Percentiles rank a stretch among this genome's conserved stretches.
Conservation (phyloP, 2,329 filamentous ascomycete species). For the Sphaerulina musiva region DNA sequence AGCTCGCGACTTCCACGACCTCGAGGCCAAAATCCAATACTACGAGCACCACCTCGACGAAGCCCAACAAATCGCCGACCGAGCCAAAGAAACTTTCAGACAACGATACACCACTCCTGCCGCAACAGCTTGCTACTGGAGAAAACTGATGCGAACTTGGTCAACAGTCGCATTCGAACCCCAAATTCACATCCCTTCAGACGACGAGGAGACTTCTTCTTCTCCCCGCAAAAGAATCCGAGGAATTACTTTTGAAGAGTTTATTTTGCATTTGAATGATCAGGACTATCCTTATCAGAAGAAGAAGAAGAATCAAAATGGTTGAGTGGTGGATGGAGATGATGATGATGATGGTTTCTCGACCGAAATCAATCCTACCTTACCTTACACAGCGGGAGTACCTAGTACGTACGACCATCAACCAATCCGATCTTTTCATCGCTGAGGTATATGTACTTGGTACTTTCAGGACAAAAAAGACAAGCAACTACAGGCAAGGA, state of each 20-base stretch:
- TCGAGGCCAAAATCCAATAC: constrained; percentile 24
- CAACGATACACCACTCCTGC: constrained; percentile 26
- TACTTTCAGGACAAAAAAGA: too few relatives aligned
- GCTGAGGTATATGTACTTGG: too few relatives aligned
- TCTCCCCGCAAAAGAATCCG: constrained; percentile 17
- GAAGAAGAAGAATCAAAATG: neutral
- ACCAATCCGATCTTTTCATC: too few relatives aligned
- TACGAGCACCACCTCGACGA: constrained; percentile 19
- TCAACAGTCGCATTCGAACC: constrained; percentile 1
- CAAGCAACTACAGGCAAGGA: too few relatives aligned
- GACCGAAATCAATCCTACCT: too few relatives aligned
- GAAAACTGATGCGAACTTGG: constrained; percentile 4
- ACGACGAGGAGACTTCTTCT: neutral
- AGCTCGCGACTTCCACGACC: constrained; percentile 22
- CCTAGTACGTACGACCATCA: too few relatives aligned
- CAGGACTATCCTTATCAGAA: constrained; percentile 14
- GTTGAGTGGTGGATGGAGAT: too few relatives aligned
- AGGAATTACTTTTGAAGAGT: constrained; percentile 24
- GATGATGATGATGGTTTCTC: too few relatives aligned
- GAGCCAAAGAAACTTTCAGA: constrained; percentile 17
- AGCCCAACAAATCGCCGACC: constrained; percentile 21
- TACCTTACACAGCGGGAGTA: too few relatives aligned
- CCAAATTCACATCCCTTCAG: neutral
- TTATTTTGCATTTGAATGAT: constrained; percentile 18
- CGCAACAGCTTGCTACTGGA: constrained; percentile 31